Base-by-base conservation (phyloP, 768 basidiomycete species). In the Amanita inopinata region DNA sequence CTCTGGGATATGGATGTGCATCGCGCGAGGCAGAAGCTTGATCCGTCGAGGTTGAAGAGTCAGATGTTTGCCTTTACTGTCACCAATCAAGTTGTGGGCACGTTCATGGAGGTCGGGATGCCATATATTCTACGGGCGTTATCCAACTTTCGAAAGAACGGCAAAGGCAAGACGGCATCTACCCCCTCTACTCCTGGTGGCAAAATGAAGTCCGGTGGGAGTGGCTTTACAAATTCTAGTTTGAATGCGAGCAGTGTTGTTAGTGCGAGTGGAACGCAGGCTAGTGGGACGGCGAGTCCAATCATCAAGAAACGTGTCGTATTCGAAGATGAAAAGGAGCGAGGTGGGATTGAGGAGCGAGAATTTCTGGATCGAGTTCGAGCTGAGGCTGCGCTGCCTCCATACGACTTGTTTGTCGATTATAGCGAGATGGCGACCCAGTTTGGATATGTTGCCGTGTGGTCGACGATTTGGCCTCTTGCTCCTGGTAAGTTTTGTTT, bases 351-450 rank as follows among this genome's bases (percentile, higher is more conserved):
- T 51, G 79, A 77, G 48, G 94, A 96, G 57, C 68, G 80, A 32
- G 74, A 73, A 42, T 92, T 91, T 55, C 61, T 99, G 57, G 83
- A 88, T 53, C 64, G 70, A 35, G 82, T 96, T 18, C 68, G 90
- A 45, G 64, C 65, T 38, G 83, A 98, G 63, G 80, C 82, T 4
- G 74, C 76, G 18, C 66, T 93, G 36, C 86, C 92, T 0, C 80
- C 80, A 28, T 92, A 93, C 53, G 74, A 80, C 25, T 65, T 84
- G 4, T 92, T 89, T 53, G 75, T 68, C 40, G 94, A 97, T 62
- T 99, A 94, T 61, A 80, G 78, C 53, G 96, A 99, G 65, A 97
- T 99, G 93, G 87, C 87, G 11, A 83, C 85, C 6, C 90, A 93
- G 54, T 96, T 94, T 58, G 93, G 94, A 0, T 92, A 94, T 56